Base-by-base conservation (phyloP, 225 moss, liverwort and hornwort species). In the Lunularia cruciata region DNA sequence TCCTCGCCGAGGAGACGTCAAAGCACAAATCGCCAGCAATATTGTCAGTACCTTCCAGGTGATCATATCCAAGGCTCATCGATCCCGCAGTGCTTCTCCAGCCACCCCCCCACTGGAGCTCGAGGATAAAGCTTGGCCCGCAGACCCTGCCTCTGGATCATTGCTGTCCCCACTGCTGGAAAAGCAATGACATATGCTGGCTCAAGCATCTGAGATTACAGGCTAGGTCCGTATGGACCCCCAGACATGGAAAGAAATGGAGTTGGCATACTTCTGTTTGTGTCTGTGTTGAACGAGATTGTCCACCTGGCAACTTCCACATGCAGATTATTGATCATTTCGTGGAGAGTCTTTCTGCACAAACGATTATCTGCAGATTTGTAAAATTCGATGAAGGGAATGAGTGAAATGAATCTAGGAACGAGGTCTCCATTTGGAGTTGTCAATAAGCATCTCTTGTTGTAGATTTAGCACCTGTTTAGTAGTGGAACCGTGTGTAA, bases 1-100 rank as follows among this genome's bases (percentile, higher is more conserved):
- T 15, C 70, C 70, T 15, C 70, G 70, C 25, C 57, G 70, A 3
- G 70, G 70, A 32, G 70, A 70, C n/a, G 70, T 70, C 15, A 70
- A 70, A 57, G 70, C 70, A 20, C 70, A 70, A 19, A 70, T 70
- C 28, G 58, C 56, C 32, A 58, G 42, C 39, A 70, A 70, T 22
- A 45, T 70, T 13, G 58, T 70, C 45, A 57, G 58, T 32, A 57
- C 70, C 6, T 37, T 70, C 22, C 6, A 57, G 14, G 70, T 39
- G 9, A 58, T 70, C 18, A 11, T 70, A 8, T 69, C 56, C 25
- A 70, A 57, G 45, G 46, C 42, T 40, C 56, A 57, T 43, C 43
- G 57, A 12, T 70, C 70, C 22, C 57, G 46, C 15, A 57, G 28
- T 19, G 25, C 70, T 4, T 57, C 68, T 5, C 68, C 68, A 9